These are phyloP conservation scores for Plenodomus lindquistii DNA, from an alignment of 2,329 filamentous ascomycete genomes.

Conservation along the genomic window DNA sequence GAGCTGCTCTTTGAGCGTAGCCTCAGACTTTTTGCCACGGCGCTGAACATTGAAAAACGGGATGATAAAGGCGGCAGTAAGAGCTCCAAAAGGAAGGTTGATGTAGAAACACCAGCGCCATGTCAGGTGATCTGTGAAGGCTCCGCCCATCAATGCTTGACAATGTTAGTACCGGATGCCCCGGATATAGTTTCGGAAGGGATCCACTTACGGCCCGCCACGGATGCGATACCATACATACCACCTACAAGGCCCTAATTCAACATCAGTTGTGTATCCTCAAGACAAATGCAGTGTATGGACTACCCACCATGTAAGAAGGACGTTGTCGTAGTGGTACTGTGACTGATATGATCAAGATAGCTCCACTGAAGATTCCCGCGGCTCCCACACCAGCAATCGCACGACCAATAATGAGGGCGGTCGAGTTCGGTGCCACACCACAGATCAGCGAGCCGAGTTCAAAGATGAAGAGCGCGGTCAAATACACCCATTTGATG, in stretches of 20 bases:
- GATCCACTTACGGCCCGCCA: constrained; percentile 49
- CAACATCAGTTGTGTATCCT: not conserved
- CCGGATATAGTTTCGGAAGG: no score
- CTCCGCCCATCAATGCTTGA: constrained; percentile 44
- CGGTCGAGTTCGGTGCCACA: constrained; percentile 53
- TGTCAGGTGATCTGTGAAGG: constrained; percentile 50
- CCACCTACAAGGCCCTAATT: constrained; percentile 49
- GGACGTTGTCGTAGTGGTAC: constrained; percentile 53
- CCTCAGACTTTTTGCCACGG: constrained; percentile 37
- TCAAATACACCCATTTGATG: constrained; percentile 53
- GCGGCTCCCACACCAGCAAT: constrained; percentile 56
- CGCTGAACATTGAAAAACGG: constrained; percentile 44
- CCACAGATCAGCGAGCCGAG: constrained; percentile 58
- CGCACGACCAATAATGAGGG: constrained; percentile 57
- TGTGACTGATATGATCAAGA: constrained; percentile 51
- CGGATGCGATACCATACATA: constrained; percentile 55
- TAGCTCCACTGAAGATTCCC: constrained; percentile 55
- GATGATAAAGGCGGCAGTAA: constrained; percentile 48
- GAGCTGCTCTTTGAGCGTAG: constrained; percentile 44
- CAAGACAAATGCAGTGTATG: not conserved
- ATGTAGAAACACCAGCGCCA: constrained; percentile 54
- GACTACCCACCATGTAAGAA: constrained; percentile 44
- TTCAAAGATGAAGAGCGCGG: constrained; percentile 54
- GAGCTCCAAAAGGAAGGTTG: constrained; percentile 56
- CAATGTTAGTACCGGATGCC: no score